These are phyloP conservation scores for Trichoderma sp. DNA, from an alignment of 2,329 filamentous ascomycete genomes.

Conservation along the genomic window DNA sequence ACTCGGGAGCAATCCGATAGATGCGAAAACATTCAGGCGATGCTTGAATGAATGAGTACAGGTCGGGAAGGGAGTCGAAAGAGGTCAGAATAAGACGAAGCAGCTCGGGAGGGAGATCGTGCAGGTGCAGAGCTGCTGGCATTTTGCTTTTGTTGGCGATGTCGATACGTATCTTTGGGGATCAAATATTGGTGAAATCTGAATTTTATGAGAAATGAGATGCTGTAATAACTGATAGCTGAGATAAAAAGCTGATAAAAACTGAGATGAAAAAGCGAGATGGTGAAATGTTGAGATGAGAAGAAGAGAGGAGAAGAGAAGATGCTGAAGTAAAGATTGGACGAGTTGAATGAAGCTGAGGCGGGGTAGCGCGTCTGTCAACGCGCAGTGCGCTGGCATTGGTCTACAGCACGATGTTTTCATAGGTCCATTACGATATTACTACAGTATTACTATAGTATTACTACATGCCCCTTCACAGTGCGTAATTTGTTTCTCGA, in stretches of 20 bases:
- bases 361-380: neutral
- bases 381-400: neutral
- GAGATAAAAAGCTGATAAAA: neutral
- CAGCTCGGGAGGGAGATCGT: neutral
- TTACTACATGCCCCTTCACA: neutral
- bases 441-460: neutral
- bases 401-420: neutral
- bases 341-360: neutral
- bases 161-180: neutral
- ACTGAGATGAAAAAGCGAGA: neutral
- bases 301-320: neutral
- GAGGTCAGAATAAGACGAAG: neutral
- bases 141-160: neutral
- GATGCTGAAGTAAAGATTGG: neutral
- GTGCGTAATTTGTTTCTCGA: neutral
- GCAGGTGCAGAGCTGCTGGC: neutral
- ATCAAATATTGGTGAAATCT: neutral
- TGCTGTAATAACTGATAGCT: neutral
- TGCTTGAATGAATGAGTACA: neutral
- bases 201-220: neutral
- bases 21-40: neutral
- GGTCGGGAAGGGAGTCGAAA: neutral
- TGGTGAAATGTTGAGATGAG: neutral
- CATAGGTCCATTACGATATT: neutral
- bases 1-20: neutral